Evolutionary conservation across 176 grass and related monocot species (phyloP).

Genomic region (Sorghum bicolor): DNA sequence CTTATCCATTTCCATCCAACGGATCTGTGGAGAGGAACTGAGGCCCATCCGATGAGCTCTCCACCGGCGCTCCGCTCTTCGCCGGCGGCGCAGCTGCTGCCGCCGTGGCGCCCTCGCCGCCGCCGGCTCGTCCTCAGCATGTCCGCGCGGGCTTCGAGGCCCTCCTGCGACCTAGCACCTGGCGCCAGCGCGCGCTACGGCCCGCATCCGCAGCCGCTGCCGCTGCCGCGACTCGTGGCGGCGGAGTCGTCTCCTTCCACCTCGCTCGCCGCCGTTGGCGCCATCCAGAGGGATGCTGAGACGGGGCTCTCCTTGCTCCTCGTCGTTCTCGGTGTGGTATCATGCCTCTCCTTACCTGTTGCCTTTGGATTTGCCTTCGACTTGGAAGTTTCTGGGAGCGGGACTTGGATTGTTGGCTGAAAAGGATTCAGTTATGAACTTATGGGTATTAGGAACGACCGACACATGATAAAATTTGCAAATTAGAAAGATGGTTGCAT

Average conservation of each 20-base stretch:
- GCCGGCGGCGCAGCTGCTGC: neutral
- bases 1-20: neutral
- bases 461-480: too few species aligned
- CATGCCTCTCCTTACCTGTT: neutral
- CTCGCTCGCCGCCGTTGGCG: neutral
- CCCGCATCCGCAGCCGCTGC: neutral
- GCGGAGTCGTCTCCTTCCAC: constrained; percentile 22
- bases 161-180: neutral
- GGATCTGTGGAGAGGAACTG: neutral
- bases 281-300: constrained; percentile 11
- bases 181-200: neutral
- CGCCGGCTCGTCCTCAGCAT: neutral
- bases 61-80: neutral
- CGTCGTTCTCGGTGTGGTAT: constrained; percentile 22
- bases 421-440: neutral
- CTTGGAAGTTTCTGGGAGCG: neutral
- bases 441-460: too few species aligned
- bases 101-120: neutral
- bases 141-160: neutral
- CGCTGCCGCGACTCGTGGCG: constrained; percentile 5
- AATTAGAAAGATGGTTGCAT: too few species aligned
- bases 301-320: constrained; percentile 29
- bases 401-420: neutral
- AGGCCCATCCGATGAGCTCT: neutral
- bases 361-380: neutral